Base-by-base conservation (phyloP, 1,284 basidiomycete genomes). In the Neonothopanus nambi region DNA sequence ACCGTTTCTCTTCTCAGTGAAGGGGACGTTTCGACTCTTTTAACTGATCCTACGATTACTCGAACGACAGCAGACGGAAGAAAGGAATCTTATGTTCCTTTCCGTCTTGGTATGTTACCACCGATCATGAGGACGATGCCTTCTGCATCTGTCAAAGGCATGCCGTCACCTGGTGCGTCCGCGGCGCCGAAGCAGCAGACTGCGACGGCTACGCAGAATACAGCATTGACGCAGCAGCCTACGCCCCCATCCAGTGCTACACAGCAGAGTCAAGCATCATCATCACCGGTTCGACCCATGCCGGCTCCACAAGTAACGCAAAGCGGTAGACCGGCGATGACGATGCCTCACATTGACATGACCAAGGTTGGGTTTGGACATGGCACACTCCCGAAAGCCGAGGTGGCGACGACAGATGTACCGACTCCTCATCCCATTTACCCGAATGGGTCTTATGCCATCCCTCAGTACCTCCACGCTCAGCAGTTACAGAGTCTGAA, bases 1-100 rank as follows among this genome's bases (percentile, higher is more conserved):
- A 72, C 76, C 12, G 85, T 87, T 79, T 76, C 77, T 1, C 61
- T 84, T 5, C 69, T 82, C 24, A 67, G 63, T 3, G 77, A 80
- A 21, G 62, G 70, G 8, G 82, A 85, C 51, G 68, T 75, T 15
- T 62, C 66, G 36, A 58, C 64, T 35, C 65, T 84, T 12, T 64
- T 65, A 8, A 79, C 76, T 5, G 80, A 84, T 53, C 66, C 76
- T 8, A 69, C 71, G 0, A 61, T 84, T 23, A 64, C 69, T 21
- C 61, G 75, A 1, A 60, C 67, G 3, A 62, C 59, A 2, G 60
- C 66, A 3, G 77, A 80, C 50, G 76, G 73, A 24, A 72, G 68
- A 48, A 70, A 65, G 50, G 70, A 70, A 51, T 58, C 63, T 15
- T 42, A 43, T 23, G 38, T 73, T 24, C 75, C 76, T 0, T 78